Percentiles rank a stretch among this genome's conserved stretches.
Conservation (phyloP, 1,284 basidiomycete genomes). For the Mycocalia duriaeana region DNA sequence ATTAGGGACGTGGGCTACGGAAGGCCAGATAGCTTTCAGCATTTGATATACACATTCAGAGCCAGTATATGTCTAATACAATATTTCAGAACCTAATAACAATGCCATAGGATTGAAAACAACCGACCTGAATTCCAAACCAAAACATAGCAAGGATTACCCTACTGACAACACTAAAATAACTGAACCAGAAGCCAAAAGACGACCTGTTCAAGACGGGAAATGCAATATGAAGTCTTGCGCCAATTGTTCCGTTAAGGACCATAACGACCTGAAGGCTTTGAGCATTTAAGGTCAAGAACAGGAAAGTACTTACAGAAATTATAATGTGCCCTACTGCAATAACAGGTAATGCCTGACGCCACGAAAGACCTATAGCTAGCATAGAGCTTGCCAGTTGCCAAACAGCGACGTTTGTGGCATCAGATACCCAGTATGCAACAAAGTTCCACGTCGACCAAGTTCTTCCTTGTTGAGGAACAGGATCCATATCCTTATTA, state of each 20-base stretch:
- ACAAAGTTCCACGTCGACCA: slow-evolving; percentile 62
- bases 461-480: slow-evolving; percentile 50
- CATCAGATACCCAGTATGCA: slow-evolving; percentile 65
- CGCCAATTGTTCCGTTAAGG: slow-evolving; percentile 69
- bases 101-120: neutral
- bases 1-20: slow-evolving; percentile 59
- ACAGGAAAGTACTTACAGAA: slow-evolving; percentile 25
- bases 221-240: slow-evolving; percentile 57
- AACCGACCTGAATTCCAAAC: slow-evolving; percentile 53
- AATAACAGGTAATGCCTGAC: slow-evolving; percentile 60
- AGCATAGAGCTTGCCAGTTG: slow-evolving; percentile 57
- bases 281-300: neutral
- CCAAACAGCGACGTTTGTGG: slow-evolving; percentile 45
- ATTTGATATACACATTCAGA: slow-evolving; percentile 67
- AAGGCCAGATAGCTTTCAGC: slow-evolving; percentile 78
- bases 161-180: slow-evolving; percentile 72
- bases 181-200: slow-evolving; percentile 78
- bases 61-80: slow-evolving; percentile 57
- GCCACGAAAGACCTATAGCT: slow-evolving; percentile 63
- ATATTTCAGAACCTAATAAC: neutral
- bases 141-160: slow-evolving; percentile 75
- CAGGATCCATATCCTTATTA: slow-evolving; percentile 74
- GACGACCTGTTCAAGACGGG: slow-evolving; percentile 72
- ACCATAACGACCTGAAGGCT: slow-evolving; percentile 41
- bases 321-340: slow-evolving; percentile 59